Evolutionary conservation across 73 alveolate genomes (phyloP).

Genomic region (Symbiodinium natans): DNA sequence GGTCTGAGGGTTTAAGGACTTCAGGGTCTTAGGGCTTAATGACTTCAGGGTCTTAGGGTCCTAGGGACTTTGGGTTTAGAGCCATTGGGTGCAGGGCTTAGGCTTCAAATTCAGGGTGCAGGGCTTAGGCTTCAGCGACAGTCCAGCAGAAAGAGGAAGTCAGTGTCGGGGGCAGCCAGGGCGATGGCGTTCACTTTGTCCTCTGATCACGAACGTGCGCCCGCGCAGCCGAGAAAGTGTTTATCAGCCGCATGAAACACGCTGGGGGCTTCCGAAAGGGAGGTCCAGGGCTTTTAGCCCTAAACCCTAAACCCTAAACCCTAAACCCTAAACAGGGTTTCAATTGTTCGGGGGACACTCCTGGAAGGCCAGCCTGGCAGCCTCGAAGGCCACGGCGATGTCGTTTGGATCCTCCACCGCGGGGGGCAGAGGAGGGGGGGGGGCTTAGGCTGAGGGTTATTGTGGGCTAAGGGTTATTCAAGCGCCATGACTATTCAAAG

Average conservation of each 20-base stretch:
- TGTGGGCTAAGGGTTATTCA: neutral
- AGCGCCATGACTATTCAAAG: neutral
- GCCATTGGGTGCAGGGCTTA: too few species aligned
- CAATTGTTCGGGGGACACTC: neutral
- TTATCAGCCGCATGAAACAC: too few species aligned
- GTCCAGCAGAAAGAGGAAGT: conserved; percentile 44
- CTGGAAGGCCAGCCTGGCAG: conserved; percentile 69
- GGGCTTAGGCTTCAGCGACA: neutral
- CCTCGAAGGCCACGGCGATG: conserved; percentile 72
- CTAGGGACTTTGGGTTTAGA: too few species aligned
- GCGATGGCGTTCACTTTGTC: conserved; percentile 85
- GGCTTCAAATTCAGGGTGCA: too few species aligned
- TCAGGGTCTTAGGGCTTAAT: too few species aligned
- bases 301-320: too few species aligned
- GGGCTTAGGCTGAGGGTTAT: neutral
- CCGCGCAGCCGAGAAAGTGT: too few species aligned
- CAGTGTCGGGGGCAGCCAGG: conserved; percentile 57
- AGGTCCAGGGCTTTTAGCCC: too few species aligned
- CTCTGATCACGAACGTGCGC: too few species aligned
- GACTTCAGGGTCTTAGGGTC: neutral
- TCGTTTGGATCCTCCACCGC: conserved; percentile 50
- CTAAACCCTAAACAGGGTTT: too few species aligned
- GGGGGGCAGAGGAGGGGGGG: neutral
- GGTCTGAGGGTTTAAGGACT: too few species aligned
- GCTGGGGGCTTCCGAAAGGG: too few species aligned